These are phyloP conservation scores for Pezicula radicicola DNA, from an alignment of 2,329 filamentous ascomycete genomes.

Conservation along the genomic window DNA sequence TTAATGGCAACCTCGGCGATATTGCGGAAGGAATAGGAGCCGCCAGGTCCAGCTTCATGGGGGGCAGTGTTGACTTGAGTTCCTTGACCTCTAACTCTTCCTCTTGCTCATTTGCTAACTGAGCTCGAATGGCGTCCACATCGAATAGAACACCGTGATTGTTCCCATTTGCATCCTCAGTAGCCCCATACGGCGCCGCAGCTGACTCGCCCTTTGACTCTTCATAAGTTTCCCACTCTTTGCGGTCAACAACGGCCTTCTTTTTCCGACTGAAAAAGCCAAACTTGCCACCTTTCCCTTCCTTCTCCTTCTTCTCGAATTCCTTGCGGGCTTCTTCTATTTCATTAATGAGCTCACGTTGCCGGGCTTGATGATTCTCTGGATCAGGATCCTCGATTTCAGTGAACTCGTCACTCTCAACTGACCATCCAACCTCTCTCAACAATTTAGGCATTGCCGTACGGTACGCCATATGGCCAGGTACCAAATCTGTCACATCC, in stretches of 20 bases:
- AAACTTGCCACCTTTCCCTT: slow-evolving; percentile 53
- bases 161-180: slow-evolving; percentile 27
- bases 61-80: slow-evolving; percentile 82
- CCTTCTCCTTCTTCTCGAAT: slow-evolving; percentile 75
- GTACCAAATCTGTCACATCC: slow-evolving; percentile 80
- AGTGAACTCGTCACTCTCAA: slow-evolving; percentile 89
- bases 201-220: slow-evolving; percentile 54
- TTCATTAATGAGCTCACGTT: slow-evolving; percentile 91
- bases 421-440: slow-evolving; percentile 83
- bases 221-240: slow-evolving; percentile 93
- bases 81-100: slow-evolving; percentile 63
- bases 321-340: slow-evolving; percentile 92
- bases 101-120: slow-evolving; percentile 55
- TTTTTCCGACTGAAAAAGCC: slow-evolving; percentile 82
- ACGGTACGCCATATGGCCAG: slow-evolving; percentile 96
- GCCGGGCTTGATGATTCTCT: slow-evolving; percentile 82
- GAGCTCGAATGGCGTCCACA: slow-evolving; percentile 87
- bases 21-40: slow-evolving; percentile 9
- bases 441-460: slow-evolving; percentile 85
- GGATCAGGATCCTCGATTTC: slow-evolving; percentile 98
- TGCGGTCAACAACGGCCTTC: slow-evolving; percentile 66
- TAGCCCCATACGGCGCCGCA: not conserved
- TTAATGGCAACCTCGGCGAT: slow-evolving; percentile 27
- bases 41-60: slow-evolving; percentile 72
- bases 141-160: slow-evolving; percentile 73